Base-by-base conservation (phyloP, 192 early-diverging fungal species). In the Entophlyctis luteolus region DNA sequence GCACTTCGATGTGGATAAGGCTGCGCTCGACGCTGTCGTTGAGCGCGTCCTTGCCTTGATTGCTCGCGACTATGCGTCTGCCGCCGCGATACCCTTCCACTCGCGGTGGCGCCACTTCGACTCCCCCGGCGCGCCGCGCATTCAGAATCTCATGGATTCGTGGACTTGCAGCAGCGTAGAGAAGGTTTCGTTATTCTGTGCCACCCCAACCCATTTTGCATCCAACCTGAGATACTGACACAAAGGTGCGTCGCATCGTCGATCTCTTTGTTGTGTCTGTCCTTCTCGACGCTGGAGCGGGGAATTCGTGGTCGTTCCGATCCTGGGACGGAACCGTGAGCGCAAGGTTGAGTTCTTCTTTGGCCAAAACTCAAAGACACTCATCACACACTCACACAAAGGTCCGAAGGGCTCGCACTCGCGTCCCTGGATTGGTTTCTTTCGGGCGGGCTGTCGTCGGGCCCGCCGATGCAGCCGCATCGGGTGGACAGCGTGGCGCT, bases 261-360 rank as follows among this genome's bases (percentile, higher is more conserved):
- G 95, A 97, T 72, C 74, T 97, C 53, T 88, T 92, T 57, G 84
- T 95, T 22, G 90, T 93, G 0, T 92, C 91, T 1, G 95, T 97
- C 3, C 81, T 97, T 6, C 77, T 97, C 2, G 95, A 97, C 68
- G 95, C 95, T 2, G 95, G 95, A 0, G 95, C 95, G 0, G 95
- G 95, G 2, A 83, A 82, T 63, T 37, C 72, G 12, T 97, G 93
- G 93, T 79, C 68, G 32, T 97, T 87, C 72, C 69, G 73, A n/a
- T 84, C 46, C 37, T 14, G 20, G 8, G 33, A 46, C n/a, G 48
- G 62, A 6, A 60, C 58, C 32, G 37, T 45, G 58, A 18, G 39
- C 6, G 58, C 39, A 38, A 6, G 58, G 58, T 57, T 20, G 12
- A 10, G 16, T 28, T 14, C 25, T 53, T n/a, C n/a, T n/a, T 45